phyloP scores from a whole-genome alignment of 2,329 filamentous ascomycete species.

The Hymenoscyphus scutula region DNA sequence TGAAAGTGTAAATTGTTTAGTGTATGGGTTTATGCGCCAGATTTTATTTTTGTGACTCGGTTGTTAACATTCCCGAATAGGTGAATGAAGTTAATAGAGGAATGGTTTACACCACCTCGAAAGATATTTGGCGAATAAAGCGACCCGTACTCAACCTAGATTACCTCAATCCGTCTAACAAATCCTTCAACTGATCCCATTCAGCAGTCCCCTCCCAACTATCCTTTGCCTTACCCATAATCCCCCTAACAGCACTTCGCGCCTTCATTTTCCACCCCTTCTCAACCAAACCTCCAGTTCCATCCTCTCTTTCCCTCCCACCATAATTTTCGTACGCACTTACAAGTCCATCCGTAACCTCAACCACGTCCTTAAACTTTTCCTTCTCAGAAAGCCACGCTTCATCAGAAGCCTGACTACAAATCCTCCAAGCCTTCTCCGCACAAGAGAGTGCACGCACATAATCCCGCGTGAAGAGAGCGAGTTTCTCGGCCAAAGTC shows the following conservation, averaged over 20 bases:
- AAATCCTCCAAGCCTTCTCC: conserved; percentile 85
- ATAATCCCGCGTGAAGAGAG: conserved; percentile 71
- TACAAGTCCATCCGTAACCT: conserved; percentile 74
- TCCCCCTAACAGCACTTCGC: conserved; percentile 75
- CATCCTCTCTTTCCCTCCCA: conserved; percentile 54
- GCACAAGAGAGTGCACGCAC: conserved; percentile 74
- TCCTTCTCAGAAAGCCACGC: conserved; percentile 43
- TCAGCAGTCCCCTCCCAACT: conserved; percentile 75
- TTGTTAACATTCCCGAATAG: no score
- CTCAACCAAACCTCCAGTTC: conserved; percentile 61
- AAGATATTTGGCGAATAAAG: no score
- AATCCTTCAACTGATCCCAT: conserved; percentile 59
- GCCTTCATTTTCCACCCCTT: conserved; percentile 87
- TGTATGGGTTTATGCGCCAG: no score
- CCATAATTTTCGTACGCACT: conserved; percentile 81
- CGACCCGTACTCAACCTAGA: no score
- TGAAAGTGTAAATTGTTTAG: no score
- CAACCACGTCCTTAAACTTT: conserved; percentile 56
- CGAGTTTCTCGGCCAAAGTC: conserved; percentile 68
- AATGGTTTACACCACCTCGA: no score
- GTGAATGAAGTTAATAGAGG: no score
- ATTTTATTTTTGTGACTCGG: no score
- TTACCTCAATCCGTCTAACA: conserved; percentile 40
- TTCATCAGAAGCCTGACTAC: conserved; percentile 44
- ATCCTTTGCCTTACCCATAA: conserved; percentile 78